Evolutionary conservation across 2,329 filamentous ascomycete genomes (phyloP).

Genomic region (Cladosporium sp.): DNA sequence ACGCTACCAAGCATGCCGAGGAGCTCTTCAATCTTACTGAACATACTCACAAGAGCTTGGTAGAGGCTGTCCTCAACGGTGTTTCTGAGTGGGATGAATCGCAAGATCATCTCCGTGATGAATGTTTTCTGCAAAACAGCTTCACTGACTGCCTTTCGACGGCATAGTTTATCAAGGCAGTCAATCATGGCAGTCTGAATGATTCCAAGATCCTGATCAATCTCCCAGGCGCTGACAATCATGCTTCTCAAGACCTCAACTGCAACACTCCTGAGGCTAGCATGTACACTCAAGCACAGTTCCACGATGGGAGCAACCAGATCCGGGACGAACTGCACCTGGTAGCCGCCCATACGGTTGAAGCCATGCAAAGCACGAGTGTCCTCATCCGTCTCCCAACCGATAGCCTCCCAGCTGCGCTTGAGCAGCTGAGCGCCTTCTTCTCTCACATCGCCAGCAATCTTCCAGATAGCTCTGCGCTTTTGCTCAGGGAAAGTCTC

Average conservation of each 20-base stretch:
- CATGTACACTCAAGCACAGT: conserved; percentile 90
- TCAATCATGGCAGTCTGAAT: conserved; percentile 97
- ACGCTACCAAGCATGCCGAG: conserved; percentile 87
- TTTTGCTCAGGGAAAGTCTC: conserved; percentile 98
- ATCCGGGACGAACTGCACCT: conserved; percentile 94
- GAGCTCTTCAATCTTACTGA: conserved; percentile 82
- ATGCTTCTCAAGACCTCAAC: conserved; percentile 94
- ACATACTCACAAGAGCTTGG: conserved; percentile 68
- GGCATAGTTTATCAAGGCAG: conserved; percentile 83
- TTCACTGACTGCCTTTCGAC: conserved; percentile 71
- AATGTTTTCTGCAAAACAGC: conserved; percentile 90
- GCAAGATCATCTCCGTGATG: conserved; percentile 73
- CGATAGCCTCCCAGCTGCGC: conserved; percentile 88
- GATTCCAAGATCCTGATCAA: conserved; percentile 85
- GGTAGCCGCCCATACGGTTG: conserved; percentile 85
- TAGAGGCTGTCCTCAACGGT: conserved; percentile 69
- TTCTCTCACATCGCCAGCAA: conserved; percentile 92
- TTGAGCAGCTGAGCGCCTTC: conserved; percentile 81
- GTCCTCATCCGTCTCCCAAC: conserved; percentile 84
- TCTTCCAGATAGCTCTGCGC: conserved; percentile 94
- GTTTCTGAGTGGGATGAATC: conserved; percentile 68
- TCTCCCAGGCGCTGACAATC: conserved; percentile 96
- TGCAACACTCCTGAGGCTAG: conserved; percentile 81
- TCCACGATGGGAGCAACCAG: conserved; percentile 89
- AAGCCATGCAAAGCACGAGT: conserved; percentile 74